Conservation (phyloP, 208 protist genomes). For the Porcisia deanei region DNA sequence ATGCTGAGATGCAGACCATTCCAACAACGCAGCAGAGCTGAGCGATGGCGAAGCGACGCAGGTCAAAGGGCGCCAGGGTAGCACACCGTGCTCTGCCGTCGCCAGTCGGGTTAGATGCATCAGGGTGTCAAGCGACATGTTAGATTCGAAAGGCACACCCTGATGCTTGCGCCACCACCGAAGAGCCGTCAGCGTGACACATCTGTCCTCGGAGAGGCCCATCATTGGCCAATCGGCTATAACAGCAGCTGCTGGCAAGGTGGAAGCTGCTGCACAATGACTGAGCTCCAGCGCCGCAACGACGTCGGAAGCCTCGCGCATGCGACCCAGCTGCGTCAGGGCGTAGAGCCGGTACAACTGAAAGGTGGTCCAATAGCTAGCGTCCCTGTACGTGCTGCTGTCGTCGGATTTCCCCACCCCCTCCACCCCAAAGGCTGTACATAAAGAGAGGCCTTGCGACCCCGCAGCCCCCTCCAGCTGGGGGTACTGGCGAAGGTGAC, state of each 20-base stretch:
- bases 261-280: neutral
- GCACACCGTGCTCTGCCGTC: slow-evolving; percentile 15
- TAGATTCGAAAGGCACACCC: neutral
- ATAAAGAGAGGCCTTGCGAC: slow-evolving; percentile 21
- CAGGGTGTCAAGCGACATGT: neutral
- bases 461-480: slow-evolving; percentile 24
- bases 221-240: slow-evolving; percentile 1
- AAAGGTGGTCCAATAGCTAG: slow-evolving; percentile 12
- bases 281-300: slow-evolving; percentile 7
- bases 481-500: slow-evolving; percentile 18
- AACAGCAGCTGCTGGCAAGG: neutral
- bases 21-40: neutral
- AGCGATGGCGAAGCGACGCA: neutral
- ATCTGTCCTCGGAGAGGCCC: slow-evolving; percentile 19
- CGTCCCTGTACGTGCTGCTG: neutral
- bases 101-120: slow-evolving; percentile 10
- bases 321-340: slow-evolving; percentile 24
- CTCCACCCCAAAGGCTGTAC: slow-evolving; percentile 19
- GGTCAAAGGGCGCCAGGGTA: slow-evolving; percentile 14
- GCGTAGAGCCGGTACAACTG: slow-evolving; percentile 32
- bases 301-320: slow-evolving; percentile 17
- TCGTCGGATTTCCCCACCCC: neutral
- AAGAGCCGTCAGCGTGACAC: slow-evolving; percentile 12
- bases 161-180: slow-evolving; percentile 26
- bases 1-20: neutral